phyloP scores from a whole-genome alignment of 2,329 filamentous ascomycete species.

The Coniella lustricola region DNA sequence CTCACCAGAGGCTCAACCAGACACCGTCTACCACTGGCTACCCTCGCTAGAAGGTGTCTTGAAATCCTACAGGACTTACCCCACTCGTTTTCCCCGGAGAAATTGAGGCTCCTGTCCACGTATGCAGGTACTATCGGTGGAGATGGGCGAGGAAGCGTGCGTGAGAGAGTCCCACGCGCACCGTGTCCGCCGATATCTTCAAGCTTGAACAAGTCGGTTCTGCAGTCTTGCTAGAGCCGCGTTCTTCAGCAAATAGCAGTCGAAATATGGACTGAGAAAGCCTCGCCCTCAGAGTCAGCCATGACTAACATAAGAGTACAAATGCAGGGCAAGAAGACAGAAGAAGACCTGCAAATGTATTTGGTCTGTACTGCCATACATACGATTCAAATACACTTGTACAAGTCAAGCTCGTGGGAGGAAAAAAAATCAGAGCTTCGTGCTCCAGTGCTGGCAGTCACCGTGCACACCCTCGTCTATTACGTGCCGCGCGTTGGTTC shows the following conservation, averaged over 20 bases:
- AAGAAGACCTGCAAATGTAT: conserved; percentile 18
- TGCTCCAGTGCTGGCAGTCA: conserved; percentile 32
- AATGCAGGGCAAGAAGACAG: conserved; percentile 2
- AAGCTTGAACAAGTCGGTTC: too few species aligned
- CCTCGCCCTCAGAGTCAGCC: background rate
- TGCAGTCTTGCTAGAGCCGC: too few species aligned
- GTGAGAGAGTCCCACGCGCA: background rate
- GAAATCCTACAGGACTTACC: conserved; percentile 1
- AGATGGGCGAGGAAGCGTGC: background rate
- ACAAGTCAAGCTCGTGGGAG: conserved; percentile 30
- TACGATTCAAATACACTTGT: conserved; percentile 34
- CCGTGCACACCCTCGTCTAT: conserved; percentile 24
- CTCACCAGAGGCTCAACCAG: conserved; percentile 1
- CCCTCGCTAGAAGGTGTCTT: conserved; percentile 4
- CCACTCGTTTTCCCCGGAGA: conserved; percentile 10
- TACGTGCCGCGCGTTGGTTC: conserved; percentile 20
- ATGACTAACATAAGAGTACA: background rate
- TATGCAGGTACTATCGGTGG: background rate
- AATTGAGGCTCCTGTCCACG: conserved; percentile 1
- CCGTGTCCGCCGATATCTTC: too few species aligned
- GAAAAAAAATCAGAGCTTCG: conserved; percentile 28
- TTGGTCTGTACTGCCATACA: conserved; percentile 30
- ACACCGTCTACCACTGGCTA: conserved; percentile 1
- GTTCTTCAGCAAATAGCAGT: too few species aligned
- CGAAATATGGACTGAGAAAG: too few species aligned